Evolutionary conservation across 2,329 filamentous ascomycete genomes (phyloP).

Genomic region (Thielaviopsis ethacetica): DNA sequence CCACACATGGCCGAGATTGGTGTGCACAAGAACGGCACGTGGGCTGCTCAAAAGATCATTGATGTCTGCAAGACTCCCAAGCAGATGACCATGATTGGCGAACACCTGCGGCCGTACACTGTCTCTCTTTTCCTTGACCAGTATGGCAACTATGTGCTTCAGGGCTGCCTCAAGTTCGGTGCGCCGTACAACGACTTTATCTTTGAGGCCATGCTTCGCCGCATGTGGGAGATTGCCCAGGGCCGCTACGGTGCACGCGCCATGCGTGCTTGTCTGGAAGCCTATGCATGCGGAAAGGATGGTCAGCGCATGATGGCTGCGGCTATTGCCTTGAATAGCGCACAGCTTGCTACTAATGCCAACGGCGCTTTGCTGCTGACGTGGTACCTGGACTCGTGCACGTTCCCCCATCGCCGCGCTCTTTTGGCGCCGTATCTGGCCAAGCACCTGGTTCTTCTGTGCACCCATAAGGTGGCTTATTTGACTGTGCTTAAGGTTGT

Average conservation of each 20-base stretch:
- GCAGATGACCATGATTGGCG: slow-evolving; percentile 73
- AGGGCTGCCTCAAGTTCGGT: slow-evolving; percentile 88
- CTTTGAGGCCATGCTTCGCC: slow-evolving; percentile 90
- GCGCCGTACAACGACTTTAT: slow-evolving; percentile 88
- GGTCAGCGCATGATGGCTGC: slow-evolving; percentile 92
- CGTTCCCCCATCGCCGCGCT: slow-evolving; percentile 77
- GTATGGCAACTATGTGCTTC: slow-evolving; percentile 95
- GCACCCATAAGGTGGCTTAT: slow-evolving; percentile 97
- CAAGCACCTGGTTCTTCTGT: slow-evolving; percentile 83
- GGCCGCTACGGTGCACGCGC: slow-evolving; percentile 88
- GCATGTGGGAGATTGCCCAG: slow-evolving; percentile 85
- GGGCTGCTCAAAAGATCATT: slow-evolving; percentile 98
- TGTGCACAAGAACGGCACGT: slow-evolving; percentile 97
- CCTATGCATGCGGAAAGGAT: slow-evolving; percentile 85
- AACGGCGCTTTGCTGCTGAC: slow-evolving; percentile 89
- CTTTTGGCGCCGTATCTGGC: slow-evolving; percentile 85
- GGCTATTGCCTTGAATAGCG: slow-evolving; percentile 88
- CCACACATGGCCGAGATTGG: slow-evolving; percentile 93
- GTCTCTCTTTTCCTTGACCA: slow-evolving; percentile 91
- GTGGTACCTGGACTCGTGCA: slow-evolving; percentile 97
- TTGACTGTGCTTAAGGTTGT: slow-evolving; percentile 95
- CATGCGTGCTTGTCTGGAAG: slow-evolving; percentile 93
- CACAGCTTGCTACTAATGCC: slow-evolving; percentile 87
- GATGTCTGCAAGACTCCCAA: slow-evolving; percentile 75
- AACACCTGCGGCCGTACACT: slow-evolving; percentile 70